Evolutionary conservation across 257 asterid species (phyloP).

Genomic region (Salvia rosmarinus): DNA sequence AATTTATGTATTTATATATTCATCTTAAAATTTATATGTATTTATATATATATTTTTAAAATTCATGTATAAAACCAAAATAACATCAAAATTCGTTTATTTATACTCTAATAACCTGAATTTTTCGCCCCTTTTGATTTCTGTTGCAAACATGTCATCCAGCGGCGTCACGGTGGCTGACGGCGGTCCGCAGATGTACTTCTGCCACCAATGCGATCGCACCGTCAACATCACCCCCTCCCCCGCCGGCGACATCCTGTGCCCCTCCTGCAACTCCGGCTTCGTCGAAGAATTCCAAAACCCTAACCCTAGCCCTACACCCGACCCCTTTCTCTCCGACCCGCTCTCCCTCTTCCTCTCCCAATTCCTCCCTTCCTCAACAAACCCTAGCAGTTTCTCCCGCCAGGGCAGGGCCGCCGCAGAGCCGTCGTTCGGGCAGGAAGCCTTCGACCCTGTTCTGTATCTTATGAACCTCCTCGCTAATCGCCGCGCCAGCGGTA

Average conservation of each 20-base stretch:
- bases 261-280: slow-evolving; percentile 71
- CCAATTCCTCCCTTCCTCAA: slow-evolving; percentile 36
- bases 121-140: background rate
- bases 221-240: slow-evolving; percentile 62
- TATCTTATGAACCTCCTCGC: slow-evolving; percentile 50
- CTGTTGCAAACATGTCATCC: slow-evolving; percentile 46
- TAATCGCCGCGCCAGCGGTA: slow-evolving; percentile 61
- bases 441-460: slow-evolving; percentile 49
- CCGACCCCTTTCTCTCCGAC: slow-evolving; percentile 43
- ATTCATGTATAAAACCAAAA: no score
- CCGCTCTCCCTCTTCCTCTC: slow-evolving; percentile 46
- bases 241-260: slow-evolving; percentile 53
- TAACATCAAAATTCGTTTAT: no score
- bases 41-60: no score
- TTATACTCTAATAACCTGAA: no score
- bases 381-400: slow-evolving; percentile 32
- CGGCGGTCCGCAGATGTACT: slow-evolving; percentile 62
- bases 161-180: slow-evolving; percentile 67
- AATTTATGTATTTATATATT: no score
- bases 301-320: slow-evolving; percentile 41
- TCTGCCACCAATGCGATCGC: slow-evolving; percentile 72
- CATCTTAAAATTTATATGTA: no score
- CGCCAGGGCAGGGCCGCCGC: slow-evolving; percentile 29
- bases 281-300: slow-evolving; percentile 67
- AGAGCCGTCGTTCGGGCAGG: slow-evolving; percentile 38